Conservation (phyloP, 305 asterid species). For the Stenogyne calaminthoides region DNA sequence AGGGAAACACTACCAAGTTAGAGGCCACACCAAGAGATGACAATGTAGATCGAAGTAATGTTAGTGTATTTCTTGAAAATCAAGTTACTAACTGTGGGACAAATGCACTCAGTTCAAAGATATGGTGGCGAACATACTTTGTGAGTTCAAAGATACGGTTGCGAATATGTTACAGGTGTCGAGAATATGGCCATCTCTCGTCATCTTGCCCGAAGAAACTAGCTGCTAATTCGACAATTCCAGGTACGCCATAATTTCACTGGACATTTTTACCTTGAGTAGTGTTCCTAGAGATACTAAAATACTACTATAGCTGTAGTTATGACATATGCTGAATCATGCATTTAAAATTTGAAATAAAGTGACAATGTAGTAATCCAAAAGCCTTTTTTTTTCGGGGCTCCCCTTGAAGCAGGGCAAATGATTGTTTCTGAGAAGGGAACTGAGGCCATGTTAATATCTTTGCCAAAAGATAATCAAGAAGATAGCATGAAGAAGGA, state of each 20-base stretch:
- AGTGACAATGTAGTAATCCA: constrained; percentile 38
- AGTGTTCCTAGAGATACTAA: background rate
- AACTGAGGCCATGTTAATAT: background rate
- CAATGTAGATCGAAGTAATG: constrained; percentile 4
- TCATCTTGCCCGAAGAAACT: constrained; percentile 75
- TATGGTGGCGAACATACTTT: constrained; percentile 5
- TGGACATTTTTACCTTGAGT: background rate
- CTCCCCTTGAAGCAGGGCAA: constrained; percentile 49
- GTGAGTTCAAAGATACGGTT: constrained; percentile 75
- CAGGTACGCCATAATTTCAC: constrained; percentile 33
- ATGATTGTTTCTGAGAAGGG: background rate
- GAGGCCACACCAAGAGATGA: constrained; percentile 30
- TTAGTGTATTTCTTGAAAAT: constrained; percentile 9
- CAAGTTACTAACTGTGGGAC: constrained; percentile 32
- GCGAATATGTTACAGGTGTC: constrained; percentile 90
- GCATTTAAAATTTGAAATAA: background rate
- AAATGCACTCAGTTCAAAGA: background rate
- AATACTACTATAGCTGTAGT: background rate
- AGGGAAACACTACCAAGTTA: constrained; percentile 26
- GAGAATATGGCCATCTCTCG: constrained; percentile 84
- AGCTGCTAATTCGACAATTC: constrained; percentile 40
- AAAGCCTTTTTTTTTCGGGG: constrained; percentile 81
- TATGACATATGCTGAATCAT: background rate
- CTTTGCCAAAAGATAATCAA: constrained; percentile 37
- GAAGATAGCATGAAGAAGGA: constrained; percentile 28